phyloP scores from a whole-genome alignment of 441 rosid species.

The Francoa sonchifolia region DNA sequence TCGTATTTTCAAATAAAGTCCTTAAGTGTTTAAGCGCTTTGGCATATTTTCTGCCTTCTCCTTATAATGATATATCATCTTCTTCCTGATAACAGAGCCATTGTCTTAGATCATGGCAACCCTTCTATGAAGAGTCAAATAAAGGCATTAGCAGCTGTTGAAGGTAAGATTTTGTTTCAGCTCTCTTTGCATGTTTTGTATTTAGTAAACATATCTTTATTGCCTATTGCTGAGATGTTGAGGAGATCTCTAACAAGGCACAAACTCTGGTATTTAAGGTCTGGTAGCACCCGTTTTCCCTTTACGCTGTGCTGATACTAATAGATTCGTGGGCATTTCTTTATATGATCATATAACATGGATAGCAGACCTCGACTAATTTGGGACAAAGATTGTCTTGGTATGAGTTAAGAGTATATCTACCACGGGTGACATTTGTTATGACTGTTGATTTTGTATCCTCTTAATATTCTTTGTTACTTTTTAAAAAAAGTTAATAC shows the following conservation, averaged over 20 bases:
- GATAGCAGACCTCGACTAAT: too few relatives aligned
- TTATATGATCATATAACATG: too few relatives aligned
- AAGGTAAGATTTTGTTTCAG: conserved; percentile 40
- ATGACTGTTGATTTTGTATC: not conserved
- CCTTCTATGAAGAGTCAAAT: conserved; percentile 62
- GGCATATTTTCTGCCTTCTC: not conserved
- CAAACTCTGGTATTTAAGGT: too few relatives aligned
- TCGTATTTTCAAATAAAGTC: too few relatives aligned
- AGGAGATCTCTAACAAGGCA: too few relatives aligned
- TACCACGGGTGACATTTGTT: too few relatives aligned
- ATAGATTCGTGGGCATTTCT: too few relatives aligned
- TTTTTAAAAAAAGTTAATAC: not conserved
- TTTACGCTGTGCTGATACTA: too few relatives aligned
- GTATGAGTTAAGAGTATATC: too few relatives aligned
- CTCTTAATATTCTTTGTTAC: not conserved
- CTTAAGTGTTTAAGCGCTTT: too few relatives aligned
- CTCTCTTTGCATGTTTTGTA: conserved; percentile 2
- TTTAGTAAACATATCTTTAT: not conserved
- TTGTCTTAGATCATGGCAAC: conserved; percentile 75
- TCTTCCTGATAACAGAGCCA: conserved; percentile 57
- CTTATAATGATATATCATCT: not conserved
- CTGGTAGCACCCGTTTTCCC: too few relatives aligned
- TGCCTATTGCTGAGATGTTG: not conserved
- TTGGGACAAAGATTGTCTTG: too few relatives aligned
- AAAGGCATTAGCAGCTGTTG: conserved; percentile 68